Evolutionary conservation across 208 protist species (phyloP), one percentile per base, ranked within the genome.

Genomic region (Herpetomonas tarakana): DNA sequence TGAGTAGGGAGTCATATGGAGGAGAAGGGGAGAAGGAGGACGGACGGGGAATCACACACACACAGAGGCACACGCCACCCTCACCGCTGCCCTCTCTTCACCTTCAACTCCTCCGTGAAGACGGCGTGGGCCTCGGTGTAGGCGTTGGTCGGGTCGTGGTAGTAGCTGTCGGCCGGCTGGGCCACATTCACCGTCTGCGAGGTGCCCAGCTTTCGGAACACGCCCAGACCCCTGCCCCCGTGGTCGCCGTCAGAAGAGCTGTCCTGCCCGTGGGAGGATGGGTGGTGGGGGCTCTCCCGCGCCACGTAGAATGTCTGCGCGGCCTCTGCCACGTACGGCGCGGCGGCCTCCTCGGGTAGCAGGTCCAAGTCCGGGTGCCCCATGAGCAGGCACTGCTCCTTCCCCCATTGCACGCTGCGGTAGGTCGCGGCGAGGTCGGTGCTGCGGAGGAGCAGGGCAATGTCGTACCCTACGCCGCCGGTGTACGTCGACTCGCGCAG

Each of bases 111-210:
- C 76, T 91, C 83, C 27, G 88, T 94, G 56, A 89, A 94, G 31
- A 95, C 78, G 0, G 83, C 81, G 56, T 92, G 83, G 16, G 86
- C 62, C 65, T 95, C 89, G 6, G 83, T 91, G 77, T 92, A 95
- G 25, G 74, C 68, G 26, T 88, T 83, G 7, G 71, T 81, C 6
- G 85, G 85, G 41, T 90, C 86, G 62, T 90, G 78, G 60, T 71
- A 95, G 57, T 81, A 95, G 39, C 80, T 91, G 28, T 95, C 89
- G 0, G 88, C 79, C 21, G 75, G 26, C 47, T 78, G 74, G 1
- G 62, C 50, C 49, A 81, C 72, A 51, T 83, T 86, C 35, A 94
- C 65, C 21, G 77, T 86, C 52, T 69, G 57, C 29, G 65, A 41
- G 3, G 16, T 28, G 1, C 84, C 84, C 9, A 66, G 61, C 28